These are phyloP conservation scores for Aspergillus sojae DNA, from an alignment of 2,329 filamentous ascomycete genomes.

Conservation along the genomic window DNA sequence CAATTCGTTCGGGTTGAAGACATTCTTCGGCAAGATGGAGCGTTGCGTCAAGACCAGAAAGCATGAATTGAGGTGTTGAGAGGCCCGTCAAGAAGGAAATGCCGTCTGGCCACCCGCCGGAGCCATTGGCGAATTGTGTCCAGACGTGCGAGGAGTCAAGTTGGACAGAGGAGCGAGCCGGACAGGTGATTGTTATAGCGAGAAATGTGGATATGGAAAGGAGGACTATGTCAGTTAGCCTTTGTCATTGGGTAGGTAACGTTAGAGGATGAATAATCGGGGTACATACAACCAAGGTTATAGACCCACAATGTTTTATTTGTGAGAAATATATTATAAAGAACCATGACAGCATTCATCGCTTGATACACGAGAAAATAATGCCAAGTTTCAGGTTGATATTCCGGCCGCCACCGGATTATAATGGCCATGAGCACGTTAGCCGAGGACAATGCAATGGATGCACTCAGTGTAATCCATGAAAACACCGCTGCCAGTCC, in stretches of 20 bases:
- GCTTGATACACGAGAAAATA: conserved; percentile 26
- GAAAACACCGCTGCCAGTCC: conserved; percentile 25
- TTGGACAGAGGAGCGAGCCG: conserved; percentile 17
- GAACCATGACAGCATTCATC: conserved; percentile 18
- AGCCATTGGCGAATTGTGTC: conserved; percentile 24
- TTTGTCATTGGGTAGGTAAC: neutral
- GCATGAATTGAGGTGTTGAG: conserved; percentile 29
- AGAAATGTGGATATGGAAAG: conserved; percentile 25
- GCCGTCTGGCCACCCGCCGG: conserved; percentile 26
- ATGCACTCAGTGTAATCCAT: conserved; percentile 26
- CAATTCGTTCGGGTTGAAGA: conserved; percentile 25
- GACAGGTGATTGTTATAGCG: conserved; percentile 25
- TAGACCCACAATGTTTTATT: conserved; percentile 28
- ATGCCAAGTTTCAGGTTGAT: conserved; percentile 24
- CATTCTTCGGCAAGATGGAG: conserved; percentile 29
- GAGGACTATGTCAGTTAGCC: conserved; percentile 15
- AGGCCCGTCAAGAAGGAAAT: conserved; percentile 28
- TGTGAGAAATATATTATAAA: conserved; percentile 24
- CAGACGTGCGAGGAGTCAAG: conserved; percentile 21
- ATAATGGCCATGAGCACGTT: conserved; percentile 26
- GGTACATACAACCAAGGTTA: conserved; percentile 23
- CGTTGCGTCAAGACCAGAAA: conserved; percentile 27
- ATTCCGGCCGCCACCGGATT: conserved; percentile 24
- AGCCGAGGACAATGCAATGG: conserved; percentile 20
- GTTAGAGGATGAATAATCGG: neutral